Evolutionary conservation across 306 rosid species (phyloP).

Genomic region (Vigna trinervia): DNA sequence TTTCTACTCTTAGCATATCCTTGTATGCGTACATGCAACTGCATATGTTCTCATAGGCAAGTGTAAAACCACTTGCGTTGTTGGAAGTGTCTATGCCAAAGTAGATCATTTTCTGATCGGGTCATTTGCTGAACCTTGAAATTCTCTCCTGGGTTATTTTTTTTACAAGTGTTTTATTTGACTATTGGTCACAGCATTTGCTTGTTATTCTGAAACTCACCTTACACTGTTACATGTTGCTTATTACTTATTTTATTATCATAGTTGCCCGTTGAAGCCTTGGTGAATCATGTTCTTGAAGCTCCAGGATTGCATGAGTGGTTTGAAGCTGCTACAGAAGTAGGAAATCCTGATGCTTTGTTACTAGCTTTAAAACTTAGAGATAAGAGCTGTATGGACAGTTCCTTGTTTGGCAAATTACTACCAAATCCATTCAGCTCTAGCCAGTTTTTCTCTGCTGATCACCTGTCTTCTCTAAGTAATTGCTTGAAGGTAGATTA

Average conservation of each 20-base stretch:
- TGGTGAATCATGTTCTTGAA: conserved; percentile 68
- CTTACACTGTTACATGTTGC: conserved; percentile 9
- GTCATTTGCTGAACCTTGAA: background rate
- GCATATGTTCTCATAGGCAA: background rate
- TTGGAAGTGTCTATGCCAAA: background rate
- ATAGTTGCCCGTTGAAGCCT: conserved; percentile 71
- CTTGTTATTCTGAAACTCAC: conserved; percentile 12
- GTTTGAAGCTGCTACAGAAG: conserved; percentile 80
- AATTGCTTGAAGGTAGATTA: conserved; percentile 79
- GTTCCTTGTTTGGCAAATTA: conserved; percentile 63
- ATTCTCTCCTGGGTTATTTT: background rate
- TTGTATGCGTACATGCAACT: background rate
- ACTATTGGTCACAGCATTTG: background rate
- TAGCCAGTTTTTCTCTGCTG: conserved; percentile 66
- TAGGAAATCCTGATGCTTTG: conserved; percentile 93
- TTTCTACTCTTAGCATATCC: background rate
- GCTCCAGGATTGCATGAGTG: conserved; percentile 83
- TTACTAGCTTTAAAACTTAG: conserved; percentile 75
- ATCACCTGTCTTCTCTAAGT: conserved; percentile 72
- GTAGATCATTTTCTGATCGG: conserved; percentile 19
- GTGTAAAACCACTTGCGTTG: background rate
- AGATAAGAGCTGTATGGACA: conserved; percentile 59
- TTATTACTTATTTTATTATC: conserved; percentile 17
- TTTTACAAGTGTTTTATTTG: background rate
- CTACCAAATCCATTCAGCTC: conserved; percentile 76